These are phyloP conservation scores for Linderina pennispora DNA, from an alignment of 192 early-diverging fungal genomes.

Conservation along the genomic window DNA sequence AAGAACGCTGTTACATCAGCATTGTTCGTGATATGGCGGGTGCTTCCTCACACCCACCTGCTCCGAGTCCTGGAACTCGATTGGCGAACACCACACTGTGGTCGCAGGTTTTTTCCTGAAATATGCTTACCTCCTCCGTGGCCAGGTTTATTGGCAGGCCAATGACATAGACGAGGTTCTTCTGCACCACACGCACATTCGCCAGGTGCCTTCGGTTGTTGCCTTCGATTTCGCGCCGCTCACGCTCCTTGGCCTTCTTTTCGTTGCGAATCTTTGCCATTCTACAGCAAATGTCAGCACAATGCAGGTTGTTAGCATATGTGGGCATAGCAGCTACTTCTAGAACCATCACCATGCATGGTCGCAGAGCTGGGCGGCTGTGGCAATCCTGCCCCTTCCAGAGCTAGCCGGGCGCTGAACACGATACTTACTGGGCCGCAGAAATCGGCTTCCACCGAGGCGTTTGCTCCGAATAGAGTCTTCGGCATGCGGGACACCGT, in stretches of 20 bases:
- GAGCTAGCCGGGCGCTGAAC: conserved; percentile 4
- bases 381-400: no score
- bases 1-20: no score
- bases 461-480: conserved; percentile 83
- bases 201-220: conserved; percentile 71
- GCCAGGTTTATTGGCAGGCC: conserved; percentile 81
- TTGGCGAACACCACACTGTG: conserved; percentile 25
- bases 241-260: conserved; percentile 86
- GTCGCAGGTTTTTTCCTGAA: not conserved
- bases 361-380: no score
- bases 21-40: no score
- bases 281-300: conserved; percentile 13
- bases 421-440: conserved; percentile 73
- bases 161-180: conserved; percentile 96
- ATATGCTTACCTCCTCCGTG: conserved; percentile 64
- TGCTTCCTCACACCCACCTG: no score
- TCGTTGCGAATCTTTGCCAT: conserved; percentile 67
- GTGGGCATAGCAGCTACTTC: no score
- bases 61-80: no score
- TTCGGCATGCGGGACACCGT: conserved; percentile 91
- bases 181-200: conserved; percentile 93
- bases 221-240: conserved; percentile 84
- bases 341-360: no score
- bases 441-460: conserved; percentile 66
- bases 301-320: conserved; percentile 3